Evolutionary conservation across 192 early-diverging fungal genomes (phyloP).

Genomic region (Phlyctochytrium bullatum): DNA sequence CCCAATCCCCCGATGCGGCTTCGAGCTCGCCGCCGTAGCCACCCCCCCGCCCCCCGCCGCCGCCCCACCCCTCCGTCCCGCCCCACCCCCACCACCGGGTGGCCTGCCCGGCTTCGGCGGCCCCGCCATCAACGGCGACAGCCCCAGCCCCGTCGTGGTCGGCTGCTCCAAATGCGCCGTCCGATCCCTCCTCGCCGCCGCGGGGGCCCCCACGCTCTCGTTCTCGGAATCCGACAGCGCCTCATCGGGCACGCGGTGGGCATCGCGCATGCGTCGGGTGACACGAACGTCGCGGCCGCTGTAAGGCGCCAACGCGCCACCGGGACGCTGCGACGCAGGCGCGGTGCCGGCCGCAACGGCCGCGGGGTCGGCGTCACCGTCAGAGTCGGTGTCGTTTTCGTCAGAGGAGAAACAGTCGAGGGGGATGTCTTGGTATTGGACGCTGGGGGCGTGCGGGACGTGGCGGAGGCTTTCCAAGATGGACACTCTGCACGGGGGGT

Average conservation of each 20-base stretch:
- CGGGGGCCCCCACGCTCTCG: conserved; percentile 32
- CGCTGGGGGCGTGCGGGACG: conserved; percentile 86
- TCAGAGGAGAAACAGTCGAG: conserved; percentile 23
- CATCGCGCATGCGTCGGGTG: conserved; percentile 41
- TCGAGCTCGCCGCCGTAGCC: not conserved
- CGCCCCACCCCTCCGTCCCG: not conserved
- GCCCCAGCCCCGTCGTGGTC: not conserved
- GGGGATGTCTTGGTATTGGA: conserved; percentile 79
- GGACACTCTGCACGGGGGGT: conserved; percentile 24
- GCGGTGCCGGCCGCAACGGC: not conserved
- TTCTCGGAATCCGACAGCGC: conserved; percentile 79
- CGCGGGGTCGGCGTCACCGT: not conserved
- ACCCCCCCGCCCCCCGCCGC: not conserved
- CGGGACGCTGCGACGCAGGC: not conserved
- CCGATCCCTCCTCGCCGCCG: conserved; percentile 32
- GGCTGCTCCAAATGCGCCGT: conserved; percentile 25
- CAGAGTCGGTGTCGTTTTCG: conserved; percentile 24
- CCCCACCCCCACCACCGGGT: not conserved
- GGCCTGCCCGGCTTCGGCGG: not conserved
- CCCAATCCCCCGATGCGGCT: too few species aligned
- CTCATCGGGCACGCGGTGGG: conserved; percentile 73
- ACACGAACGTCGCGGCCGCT: conserved; percentile 20
- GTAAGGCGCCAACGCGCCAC: too few species aligned
- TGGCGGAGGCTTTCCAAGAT: conserved; percentile 88
- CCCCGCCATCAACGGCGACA: not conserved